phyloP scores from a whole-genome alignment of 345 rosid species.

The Garcia nutans region DNA sequence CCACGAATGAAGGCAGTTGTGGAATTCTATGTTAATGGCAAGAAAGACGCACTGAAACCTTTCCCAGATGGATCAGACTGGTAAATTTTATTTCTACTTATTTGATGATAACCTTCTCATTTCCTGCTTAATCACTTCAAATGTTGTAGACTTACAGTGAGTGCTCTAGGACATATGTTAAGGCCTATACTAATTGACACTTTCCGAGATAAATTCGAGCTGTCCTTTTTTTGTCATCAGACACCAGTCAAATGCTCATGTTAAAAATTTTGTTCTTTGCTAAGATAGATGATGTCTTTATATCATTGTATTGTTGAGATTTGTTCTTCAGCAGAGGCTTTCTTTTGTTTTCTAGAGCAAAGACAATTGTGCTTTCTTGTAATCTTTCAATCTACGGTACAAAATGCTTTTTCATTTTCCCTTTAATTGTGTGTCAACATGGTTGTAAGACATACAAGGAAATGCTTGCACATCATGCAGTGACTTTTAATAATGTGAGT shows the following conservation, averaged over 20 bases:
- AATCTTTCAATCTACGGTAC: no score
- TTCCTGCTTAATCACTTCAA: not conserved
- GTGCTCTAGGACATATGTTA: not conserved
- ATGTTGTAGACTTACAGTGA: not conserved
- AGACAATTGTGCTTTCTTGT: not conserved
- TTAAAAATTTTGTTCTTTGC: not conserved
- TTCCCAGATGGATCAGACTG: constrained; percentile 34
- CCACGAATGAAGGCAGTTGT: constrained; percentile 30
- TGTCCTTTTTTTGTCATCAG: no score
- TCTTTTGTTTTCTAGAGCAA: not conserved
- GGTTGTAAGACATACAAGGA: not conserved
- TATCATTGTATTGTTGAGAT: not conserved
- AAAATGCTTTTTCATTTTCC: no score
- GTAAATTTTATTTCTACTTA: constrained; percentile 10
- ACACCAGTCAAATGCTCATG: not conserved
- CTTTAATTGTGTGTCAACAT: not conserved
- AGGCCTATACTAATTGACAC: not conserved
- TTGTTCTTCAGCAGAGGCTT: not conserved
- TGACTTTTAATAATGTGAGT: not conserved
- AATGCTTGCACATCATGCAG: not conserved
- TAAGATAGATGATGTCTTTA: not conserved
- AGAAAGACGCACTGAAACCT: constrained; percentile 27
- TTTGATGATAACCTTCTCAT: not conserved
- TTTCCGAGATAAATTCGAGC: not conserved
- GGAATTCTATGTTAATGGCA: constrained; percentile 28